Evolutionary conservation across 139 green algal genomes (phyloP).

Genomic region (Micractinium sp.): DNA sequence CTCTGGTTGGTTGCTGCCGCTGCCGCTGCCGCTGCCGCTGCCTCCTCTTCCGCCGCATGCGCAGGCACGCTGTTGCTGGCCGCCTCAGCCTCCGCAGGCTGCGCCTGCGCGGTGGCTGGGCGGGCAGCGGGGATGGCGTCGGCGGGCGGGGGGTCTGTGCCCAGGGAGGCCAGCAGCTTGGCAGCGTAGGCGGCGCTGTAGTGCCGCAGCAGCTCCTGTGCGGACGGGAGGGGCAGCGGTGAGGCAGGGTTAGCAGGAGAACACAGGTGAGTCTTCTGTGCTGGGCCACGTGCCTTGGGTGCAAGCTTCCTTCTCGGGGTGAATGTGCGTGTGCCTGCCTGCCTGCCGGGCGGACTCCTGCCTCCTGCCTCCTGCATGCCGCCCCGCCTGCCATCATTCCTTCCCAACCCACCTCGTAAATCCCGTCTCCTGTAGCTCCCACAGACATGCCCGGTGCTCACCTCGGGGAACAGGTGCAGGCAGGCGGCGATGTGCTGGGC

Average conservation of each 20-base stretch:
- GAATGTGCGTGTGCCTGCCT: not conserved
- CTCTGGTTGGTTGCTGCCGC: not conserved
- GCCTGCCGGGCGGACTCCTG: too few relatives aligned
- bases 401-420: not conserved
- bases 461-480: conserved; percentile 29
- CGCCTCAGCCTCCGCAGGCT: not conserved
- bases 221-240: not conserved
- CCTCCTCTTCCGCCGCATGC: not conserved
- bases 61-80: not conserved
- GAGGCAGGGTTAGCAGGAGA: not conserved
- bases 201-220: conserved; percentile 17
- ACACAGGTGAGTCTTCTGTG: not conserved
- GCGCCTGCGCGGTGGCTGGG: not conserved
- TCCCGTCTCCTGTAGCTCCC: not conserved
- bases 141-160: not conserved
- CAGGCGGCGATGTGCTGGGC: conserved; percentile 11
- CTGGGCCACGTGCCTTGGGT: not conserved
- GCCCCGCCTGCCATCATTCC: not conserved
- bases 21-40: not conserved
- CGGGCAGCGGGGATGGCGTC: conserved; percentile 15
- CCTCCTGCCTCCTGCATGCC: too few relatives aligned
- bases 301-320: not conserved
- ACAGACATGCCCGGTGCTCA: not conserved
- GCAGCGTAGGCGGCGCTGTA: not conserved
- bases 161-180: conserved; percentile 24